A percentile compares a stretch with the other conserved stretches of the same genome.
These are phyloP conservation scores for Podaxis carcinomalis DNA, from an alignment of 768 basidiomycete species.

Conservation along the genomic window DNA sequence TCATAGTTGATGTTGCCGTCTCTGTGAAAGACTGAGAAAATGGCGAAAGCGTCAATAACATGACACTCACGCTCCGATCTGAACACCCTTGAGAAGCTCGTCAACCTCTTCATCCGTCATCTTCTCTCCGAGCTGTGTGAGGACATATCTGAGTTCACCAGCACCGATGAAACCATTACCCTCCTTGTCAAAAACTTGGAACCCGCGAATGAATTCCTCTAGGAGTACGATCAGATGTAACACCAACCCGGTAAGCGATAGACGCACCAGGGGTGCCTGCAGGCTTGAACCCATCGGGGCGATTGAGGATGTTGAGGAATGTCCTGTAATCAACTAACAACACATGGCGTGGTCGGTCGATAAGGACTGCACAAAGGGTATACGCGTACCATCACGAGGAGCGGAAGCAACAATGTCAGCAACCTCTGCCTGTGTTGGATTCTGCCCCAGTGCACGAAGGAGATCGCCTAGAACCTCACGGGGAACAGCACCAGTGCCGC, in stretches of 20 bases:
- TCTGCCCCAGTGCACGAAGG: constrained; percentile 91
- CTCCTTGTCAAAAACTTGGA: constrained; percentile 98
- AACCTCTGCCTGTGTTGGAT: constrained; percentile 99
- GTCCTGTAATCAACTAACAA: constrained; percentile 83
- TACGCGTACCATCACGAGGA: constrained; percentile 65
- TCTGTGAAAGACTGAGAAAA: constrained; percentile 32
- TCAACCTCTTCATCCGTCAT: constrained; percentile 98
- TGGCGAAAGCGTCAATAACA: background rate
- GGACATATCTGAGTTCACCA: constrained; percentile 87
- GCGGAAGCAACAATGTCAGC: constrained; percentile 69
- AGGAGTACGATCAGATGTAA: background rate
- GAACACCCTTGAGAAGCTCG: constrained; percentile 93
- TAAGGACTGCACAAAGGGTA: background rate
- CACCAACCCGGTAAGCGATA: background rate
- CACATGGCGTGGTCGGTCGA: constrained; percentile 4
- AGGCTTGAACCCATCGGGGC: constrained; percentile 96
- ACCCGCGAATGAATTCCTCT: constrained; percentile 98
- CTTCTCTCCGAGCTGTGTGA: constrained; percentile 97
- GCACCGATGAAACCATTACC: constrained; percentile 90
- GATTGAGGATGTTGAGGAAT: constrained; percentile 87
- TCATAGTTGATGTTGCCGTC: constrained; percentile 98
- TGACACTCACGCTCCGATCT: constrained; percentile 73
- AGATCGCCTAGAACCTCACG: constrained; percentile 89
- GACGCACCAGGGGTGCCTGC: constrained; percentile 89
- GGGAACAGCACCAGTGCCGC: constrained; percentile 87